Conservation (phyloP, 1,139 yeast species). For the Saccharomyces pastorianus region DNA sequence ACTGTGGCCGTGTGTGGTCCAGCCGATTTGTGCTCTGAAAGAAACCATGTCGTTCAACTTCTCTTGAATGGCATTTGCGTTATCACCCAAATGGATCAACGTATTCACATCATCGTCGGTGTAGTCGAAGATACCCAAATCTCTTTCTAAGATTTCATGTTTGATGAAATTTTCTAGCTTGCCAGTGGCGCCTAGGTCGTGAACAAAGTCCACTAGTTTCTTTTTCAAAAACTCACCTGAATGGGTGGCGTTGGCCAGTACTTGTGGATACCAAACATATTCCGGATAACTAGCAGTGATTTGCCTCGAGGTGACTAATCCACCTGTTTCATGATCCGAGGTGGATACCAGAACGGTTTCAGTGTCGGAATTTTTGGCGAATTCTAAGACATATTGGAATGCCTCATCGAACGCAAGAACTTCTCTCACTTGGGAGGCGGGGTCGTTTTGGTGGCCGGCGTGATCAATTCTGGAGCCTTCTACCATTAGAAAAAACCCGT, state of each 20-base stretch:
- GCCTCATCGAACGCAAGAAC: conserved; percentile 72
- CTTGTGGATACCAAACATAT: conserved; percentile 72
- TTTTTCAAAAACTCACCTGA: conserved; percentile 60
- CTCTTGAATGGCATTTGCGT: conserved; percentile 29
- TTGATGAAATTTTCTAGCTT: conserved; percentile 36
- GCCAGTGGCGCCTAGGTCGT: conserved; percentile 30
- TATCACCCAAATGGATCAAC: conserved; percentile 22
- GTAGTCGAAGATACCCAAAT: conserved; percentile 54
- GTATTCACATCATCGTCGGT: conserved; percentile 41
- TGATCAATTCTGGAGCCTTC: conserved; percentile 91
- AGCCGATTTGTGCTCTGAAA: conserved; percentile 65
- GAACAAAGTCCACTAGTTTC: conserved; percentile 32
- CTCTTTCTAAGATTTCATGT: conserved; percentile 44
- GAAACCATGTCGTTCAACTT: conserved; percentile 55
- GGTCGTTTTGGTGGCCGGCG: conserved; percentile 85
- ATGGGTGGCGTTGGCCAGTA: conserved; percentile 53
- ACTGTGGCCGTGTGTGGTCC: conserved; percentile 86
- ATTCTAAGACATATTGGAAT: conserved; percentile 58
- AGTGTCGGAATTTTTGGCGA: conserved; percentile 51
- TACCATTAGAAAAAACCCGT: conserved; percentile 72
- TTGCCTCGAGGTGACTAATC: conserved; percentile 71
- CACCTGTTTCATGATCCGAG: conserved; percentile 91
- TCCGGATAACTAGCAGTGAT: conserved; percentile 51
- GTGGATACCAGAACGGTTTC: conserved; percentile 73
- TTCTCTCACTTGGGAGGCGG: conserved; percentile 78